A percentile compares a stretch with the other conserved stretches of the same genome.
These are phyloP conservation scores for Selaginella tamariscina DNA, from an alignment of 75 land plant species.

Conservation along the genomic window DNA sequence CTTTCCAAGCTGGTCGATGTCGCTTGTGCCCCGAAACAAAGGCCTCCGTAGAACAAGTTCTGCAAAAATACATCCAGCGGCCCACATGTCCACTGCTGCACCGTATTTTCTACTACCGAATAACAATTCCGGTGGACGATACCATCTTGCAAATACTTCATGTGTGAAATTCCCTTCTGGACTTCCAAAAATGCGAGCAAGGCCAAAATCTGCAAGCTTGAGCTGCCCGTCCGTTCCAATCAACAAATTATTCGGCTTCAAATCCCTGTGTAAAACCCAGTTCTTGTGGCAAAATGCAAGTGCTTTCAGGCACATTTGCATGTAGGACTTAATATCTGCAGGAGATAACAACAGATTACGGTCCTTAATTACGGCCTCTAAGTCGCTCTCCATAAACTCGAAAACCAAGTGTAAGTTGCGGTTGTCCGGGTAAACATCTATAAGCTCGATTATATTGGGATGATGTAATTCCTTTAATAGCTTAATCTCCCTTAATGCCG, in stretches of 20 bases:
- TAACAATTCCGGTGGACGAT: conserved; percentile 88
- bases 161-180: conserved; percentile 91
- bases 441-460: conserved; percentile 87
- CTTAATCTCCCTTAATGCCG: conserved; percentile 93
- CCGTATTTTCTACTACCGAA: conserved; percentile 93
- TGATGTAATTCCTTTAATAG: conserved; percentile 82
- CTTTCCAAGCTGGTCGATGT: conserved; percentile 95
- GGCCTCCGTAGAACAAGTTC: conserved; percentile 87
- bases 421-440: conserved; percentile 94
- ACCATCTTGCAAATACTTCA: conserved; percentile 98
- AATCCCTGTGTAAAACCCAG: conserved; percentile 97
- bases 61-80: conserved; percentile 93
- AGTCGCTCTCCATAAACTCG: conserved; percentile 98
- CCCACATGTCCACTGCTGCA: conserved; percentile 96
- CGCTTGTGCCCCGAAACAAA: conserved; percentile 90
- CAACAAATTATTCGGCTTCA: conserved; percentile 93
- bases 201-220: conserved; percentile 93
- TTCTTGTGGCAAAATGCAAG: conserved; percentile 93
- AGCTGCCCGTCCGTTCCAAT: conserved; percentile 84
- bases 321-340: conserved; percentile 82
- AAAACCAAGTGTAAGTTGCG: conserved; percentile 91
- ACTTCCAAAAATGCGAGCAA: conserved; percentile 94
- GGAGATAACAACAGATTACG: conserved; percentile 81
- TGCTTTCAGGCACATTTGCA: conserved; percentile 95
- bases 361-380: conserved; percentile 90